Evolutionary conservation across 768 basidiomycete genomes (phyloP), one percentile per base, ranked within the genome.

Genomic region (Rhizopogon roseolus): DNA sequence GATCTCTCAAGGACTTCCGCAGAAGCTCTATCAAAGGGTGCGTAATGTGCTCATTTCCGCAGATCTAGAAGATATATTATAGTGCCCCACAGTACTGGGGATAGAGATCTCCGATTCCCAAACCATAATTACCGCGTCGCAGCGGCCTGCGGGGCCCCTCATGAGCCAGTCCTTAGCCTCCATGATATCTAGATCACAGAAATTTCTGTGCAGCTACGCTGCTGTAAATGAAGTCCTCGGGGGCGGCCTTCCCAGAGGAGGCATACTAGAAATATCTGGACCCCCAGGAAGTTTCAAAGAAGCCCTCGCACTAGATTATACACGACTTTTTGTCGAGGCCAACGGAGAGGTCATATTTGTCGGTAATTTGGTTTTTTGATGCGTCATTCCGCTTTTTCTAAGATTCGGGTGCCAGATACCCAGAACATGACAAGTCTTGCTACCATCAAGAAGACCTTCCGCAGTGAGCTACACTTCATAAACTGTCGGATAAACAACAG

Each of bases 261-360:
- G 79, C 57, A 74, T 88, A 56, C 73, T 90, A 17, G 89, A 91
- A 69, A 71, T 91, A 59, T 86, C 86, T 29, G 88, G 89, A 0
- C 85, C 87, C 42, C 88, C 89, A 0, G 89, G 89, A 45, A 77
- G 80, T 38, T 78, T 80, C 9, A 90, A 88, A 58, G 85, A 85
- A 54, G 63, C 60, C 11, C 57, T 89, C 7, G 79, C 79, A 8
- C 66, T 77, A 13, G 73, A 76, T 49, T 75, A 88, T 42, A 74
- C 77, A 13, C 64, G 68, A 34, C 73, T 68, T 3, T 81, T 85
- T 52, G 67, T 79, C 3, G 69, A 79, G 54, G 65, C 70, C 4
- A 71, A 71, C 0, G 74, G 81, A 44, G 75, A 77, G n/a, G 76
- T 85, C 5, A 66, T 90, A 19, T 84, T 89, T 58, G 71, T 85